A percentile compares a stretch with the other conserved stretches of the same genome.
Evolutionary conservation across 2,329 filamentous ascomycete genomes (phyloP).

Genomic region (Coniochaeta sp.): DNA sequence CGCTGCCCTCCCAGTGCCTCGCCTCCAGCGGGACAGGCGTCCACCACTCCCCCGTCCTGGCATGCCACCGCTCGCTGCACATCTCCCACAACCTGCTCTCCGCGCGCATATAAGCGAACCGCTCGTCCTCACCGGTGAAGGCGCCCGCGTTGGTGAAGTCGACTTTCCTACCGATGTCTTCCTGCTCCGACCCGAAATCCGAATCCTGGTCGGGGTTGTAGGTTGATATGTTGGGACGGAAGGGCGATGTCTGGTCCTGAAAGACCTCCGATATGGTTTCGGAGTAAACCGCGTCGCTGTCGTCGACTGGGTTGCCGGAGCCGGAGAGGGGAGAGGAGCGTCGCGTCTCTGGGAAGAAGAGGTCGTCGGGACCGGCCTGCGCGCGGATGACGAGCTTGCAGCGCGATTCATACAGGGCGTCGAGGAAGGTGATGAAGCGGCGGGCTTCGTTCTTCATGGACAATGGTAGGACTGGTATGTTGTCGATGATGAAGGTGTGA

Average conservation of each 20-base stretch:
- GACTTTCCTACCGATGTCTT: slow-evolving; percentile 24
- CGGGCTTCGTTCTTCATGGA: slow-evolving; percentile 74
- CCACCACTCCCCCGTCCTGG: slow-evolving; percentile 58
- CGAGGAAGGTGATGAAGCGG: slow-evolving; percentile 71
- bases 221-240: slow-evolving; percentile 68
- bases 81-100: slow-evolving; percentile 76
- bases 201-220: slow-evolving; percentile 52
- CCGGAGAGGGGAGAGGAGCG: not conserved
- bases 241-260: slow-evolving; percentile 69
- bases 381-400: slow-evolving; percentile 69
- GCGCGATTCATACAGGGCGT: slow-evolving; percentile 74
- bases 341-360: slow-evolving; percentile 65
- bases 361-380: slow-evolving; percentile 58
- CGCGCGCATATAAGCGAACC: slow-evolving; percentile 74
- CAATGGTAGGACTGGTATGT: slow-evolving; percentile 59
- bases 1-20: slow-evolving; percentile 29
- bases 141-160: slow-evolving; percentile 62
- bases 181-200: slow-evolving; percentile 36
- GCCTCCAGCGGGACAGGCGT: slow-evolving; percentile 55
- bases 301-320: slow-evolving; percentile 7
- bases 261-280: slow-evolving; percentile 55
- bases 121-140: slow-evolving; percentile 74
- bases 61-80: slow-evolving; percentile 66
- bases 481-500: slow-evolving; percentile 68
- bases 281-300: slow-evolving; percentile 28